Conservation (phyloP, 2,329 filamentous ascomycete genomes). For the Septoria petroselini region DNA sequence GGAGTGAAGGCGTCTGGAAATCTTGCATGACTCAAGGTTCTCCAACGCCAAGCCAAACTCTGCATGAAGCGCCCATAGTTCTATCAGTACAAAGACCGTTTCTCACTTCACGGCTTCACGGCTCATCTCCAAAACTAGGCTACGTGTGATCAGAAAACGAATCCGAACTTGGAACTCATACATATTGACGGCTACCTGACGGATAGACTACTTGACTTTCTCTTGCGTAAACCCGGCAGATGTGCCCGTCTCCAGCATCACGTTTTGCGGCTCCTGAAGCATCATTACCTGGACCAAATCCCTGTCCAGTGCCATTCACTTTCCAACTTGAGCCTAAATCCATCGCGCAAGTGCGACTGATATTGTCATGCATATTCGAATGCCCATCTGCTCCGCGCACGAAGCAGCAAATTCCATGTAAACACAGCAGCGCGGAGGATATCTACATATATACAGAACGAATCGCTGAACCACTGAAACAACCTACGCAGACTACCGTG, state of each 20-base stretch:
- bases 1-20: conserved; percentile 2
- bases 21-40: conserved; percentile 9
- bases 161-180: not conserved
- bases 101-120: too few relatives aligned
- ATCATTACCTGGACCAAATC: conserved; percentile 13
- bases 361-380: not conserved
- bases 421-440: conserved; percentile 3
- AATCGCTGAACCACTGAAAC: conserved; percentile 2
- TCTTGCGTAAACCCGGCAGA: too few relatives aligned
- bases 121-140: too few relatives aligned
- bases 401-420: not conserved
- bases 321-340: not conserved
- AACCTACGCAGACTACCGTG: conserved; percentile 17
- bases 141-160: too few relatives aligned
- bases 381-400: not conserved
- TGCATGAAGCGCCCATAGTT: too few relatives aligned
- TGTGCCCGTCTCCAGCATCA: conserved; percentile 2
- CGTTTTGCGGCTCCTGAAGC: conserved; percentile 15
- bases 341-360: conserved; percentile 2
- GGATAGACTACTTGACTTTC: not conserved
- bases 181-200: not conserved
- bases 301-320: conserved; percentile 1
- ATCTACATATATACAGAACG: conserved; percentile 28
- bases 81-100: too few relatives aligned
- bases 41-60: conserved; percentile 3